A percentile compares a stretch with the other conserved stretches of the same genome.
Conservation (phyloP, 2,329 filamentous ascomycete genomes). For the Fusarium coffeatum region DNA sequence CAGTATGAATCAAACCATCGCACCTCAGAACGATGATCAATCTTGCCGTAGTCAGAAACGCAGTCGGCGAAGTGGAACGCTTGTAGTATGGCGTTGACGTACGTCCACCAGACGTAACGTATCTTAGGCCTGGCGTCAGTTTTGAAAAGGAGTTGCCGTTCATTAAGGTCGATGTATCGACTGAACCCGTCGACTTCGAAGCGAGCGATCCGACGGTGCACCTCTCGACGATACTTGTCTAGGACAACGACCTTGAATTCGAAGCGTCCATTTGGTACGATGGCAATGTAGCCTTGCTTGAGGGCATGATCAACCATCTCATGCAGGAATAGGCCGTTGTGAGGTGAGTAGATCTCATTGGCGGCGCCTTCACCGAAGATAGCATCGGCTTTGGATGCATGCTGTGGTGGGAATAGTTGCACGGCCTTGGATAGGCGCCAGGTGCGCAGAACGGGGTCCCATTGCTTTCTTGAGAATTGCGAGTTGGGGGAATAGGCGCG, state of each 20-base stretch:
- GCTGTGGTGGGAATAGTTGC: neutral
- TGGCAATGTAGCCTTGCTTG: neutral
- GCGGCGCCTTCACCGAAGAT: neutral
- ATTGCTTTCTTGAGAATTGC: rapidly evolving
- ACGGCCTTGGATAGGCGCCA: neutral
- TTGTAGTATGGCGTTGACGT: neutral
- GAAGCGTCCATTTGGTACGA: neutral
- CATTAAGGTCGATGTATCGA: neutral
- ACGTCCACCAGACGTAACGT: neutral
- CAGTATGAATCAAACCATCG: no score
- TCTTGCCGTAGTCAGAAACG: no score
- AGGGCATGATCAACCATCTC: neutral
- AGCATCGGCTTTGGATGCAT: neutral
- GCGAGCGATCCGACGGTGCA: neutral
- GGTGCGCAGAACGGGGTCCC: neutral
- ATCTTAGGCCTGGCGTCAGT: neutral
- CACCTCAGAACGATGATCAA: no score
- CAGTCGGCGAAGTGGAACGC: neutral
- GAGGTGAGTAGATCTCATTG: neutral
- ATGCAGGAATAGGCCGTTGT: neutral
- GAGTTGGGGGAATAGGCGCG: neutral
- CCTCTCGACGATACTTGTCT: neutral
- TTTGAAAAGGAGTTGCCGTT: neutral
- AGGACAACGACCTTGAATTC: neutral
- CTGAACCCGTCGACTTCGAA: neutral